Percentiles rank a stretch among this genome's conserved stretches.
Conservation (phyloP, 2,329 filamentous ascomycete species). For the Aspergillus bombycis region DNA sequence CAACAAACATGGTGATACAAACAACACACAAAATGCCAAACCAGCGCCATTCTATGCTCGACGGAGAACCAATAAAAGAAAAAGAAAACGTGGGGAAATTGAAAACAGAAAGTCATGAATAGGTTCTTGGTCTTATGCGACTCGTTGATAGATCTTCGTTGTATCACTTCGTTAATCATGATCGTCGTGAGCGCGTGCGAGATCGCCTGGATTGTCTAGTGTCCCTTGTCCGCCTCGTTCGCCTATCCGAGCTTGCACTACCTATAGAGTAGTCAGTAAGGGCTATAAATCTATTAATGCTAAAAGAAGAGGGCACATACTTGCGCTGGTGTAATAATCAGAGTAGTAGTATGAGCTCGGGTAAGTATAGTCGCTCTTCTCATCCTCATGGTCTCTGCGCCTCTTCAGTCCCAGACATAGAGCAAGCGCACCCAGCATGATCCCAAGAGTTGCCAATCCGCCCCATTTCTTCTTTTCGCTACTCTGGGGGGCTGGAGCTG, state of each 20-base stretch:
- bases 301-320: constrained; percentile 32
- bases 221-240: constrained; percentile 34
- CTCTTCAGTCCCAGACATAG: constrained; percentile 51
- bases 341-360: constrained; percentile 47
- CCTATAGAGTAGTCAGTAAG: constrained; percentile 34
- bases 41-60: not conserved
- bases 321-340: constrained; percentile 46
- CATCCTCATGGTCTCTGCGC: constrained; percentile 40
- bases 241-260: constrained; percentile 48
- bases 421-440: constrained; percentile 48
- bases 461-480: constrained; percentile 44
- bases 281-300: constrained; percentile 10
- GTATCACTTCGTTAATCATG: constrained; percentile 20
- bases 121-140: not conserved
- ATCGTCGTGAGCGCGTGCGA: constrained; percentile 33
- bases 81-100: not conserved
- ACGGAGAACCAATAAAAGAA: not conserved
- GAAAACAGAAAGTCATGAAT: not conserved
- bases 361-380: constrained; percentile 44
- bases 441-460: constrained; percentile 46
- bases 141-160: not conserved
- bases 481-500: constrained; percentile 32
- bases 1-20: constrained; percentile 1
- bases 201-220: constrained; percentile 34
- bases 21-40: constrained; percentile 1